These are phyloP conservation scores for Nemania bipapillata DNA, from an alignment of 2,329 filamentous ascomycete genomes.

Conservation along the genomic window DNA sequence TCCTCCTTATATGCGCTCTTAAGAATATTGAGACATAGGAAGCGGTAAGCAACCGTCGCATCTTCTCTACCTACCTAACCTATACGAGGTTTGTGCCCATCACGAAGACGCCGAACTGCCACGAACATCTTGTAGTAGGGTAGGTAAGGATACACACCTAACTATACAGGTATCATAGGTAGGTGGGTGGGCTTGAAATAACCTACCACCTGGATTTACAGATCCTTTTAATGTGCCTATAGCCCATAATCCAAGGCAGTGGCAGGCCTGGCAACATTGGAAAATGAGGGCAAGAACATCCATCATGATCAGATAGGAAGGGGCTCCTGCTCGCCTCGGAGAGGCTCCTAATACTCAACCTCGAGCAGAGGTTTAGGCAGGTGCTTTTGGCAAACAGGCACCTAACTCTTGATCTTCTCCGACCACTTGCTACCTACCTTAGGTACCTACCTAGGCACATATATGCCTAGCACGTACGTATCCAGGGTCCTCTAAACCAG, in stretches of 20 bases:
- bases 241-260: neutral
- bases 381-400: neutral
- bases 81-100: neutral
- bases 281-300: slow-evolving; percentile 14
- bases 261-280: neutral
- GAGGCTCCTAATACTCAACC: neutral
- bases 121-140: neutral
- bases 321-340: neutral
- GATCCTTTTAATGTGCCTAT: neutral
- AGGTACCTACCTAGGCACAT: too few relatives aligned
- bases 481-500: neutral
- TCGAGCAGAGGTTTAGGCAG: neutral
- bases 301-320: slow-evolving; percentile 2
- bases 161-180: neutral
- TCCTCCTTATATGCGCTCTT: neutral
- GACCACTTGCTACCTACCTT: too few relatives aligned
- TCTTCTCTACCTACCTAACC: neutral
- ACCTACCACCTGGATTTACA: neutral
- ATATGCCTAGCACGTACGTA: neutral
- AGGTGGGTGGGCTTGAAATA: neutral
- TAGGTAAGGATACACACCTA: neutral
- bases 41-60: neutral
- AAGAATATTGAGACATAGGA: neutral
- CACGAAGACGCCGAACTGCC: neutral
- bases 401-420: neutral